Conservation (phyloP, 352 stramenopile genomes). For the Globisporangium megalacanthum region DNA sequence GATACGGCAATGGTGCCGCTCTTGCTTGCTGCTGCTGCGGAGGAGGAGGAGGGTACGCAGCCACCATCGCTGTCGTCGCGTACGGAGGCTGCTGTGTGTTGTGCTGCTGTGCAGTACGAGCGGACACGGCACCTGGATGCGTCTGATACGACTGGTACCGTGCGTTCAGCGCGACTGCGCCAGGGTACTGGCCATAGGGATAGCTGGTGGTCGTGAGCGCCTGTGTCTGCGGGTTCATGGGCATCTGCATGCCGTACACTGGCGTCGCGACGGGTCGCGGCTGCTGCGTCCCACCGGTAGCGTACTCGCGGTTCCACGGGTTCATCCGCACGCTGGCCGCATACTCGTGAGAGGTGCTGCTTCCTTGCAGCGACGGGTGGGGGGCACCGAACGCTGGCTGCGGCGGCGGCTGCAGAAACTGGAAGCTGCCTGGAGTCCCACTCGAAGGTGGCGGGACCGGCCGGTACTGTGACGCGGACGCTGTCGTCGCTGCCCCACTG, state of each 20-base stretch:
- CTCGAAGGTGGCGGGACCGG: too few relatives aligned
- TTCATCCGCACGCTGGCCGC: neutral
- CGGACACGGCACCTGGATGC: neutral
- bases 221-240: neutral
- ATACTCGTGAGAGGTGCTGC: neutral
- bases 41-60: neutral
- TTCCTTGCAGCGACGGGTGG: neutral
- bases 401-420: neutral
- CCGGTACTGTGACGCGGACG: neutral
- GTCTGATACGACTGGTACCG: neutral
- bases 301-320: neutral
- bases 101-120: neutral
- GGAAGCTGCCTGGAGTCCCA: neutral
- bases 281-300: neutral
- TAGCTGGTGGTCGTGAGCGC: neutral
- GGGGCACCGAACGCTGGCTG: neutral
- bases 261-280: neutral
- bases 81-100: neutral
- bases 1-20: neutral
- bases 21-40: neutral
- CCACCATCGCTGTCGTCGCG: neutral
- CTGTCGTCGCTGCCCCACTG: neutral
- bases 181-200: neutral
- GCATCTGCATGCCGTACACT: neutral
- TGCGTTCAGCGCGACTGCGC: neutral